These are phyloP conservation scores for Tolypocladium sp. DNA, from an alignment of 2,329 filamentous ascomycete genomes.

Conservation along the genomic window DNA sequence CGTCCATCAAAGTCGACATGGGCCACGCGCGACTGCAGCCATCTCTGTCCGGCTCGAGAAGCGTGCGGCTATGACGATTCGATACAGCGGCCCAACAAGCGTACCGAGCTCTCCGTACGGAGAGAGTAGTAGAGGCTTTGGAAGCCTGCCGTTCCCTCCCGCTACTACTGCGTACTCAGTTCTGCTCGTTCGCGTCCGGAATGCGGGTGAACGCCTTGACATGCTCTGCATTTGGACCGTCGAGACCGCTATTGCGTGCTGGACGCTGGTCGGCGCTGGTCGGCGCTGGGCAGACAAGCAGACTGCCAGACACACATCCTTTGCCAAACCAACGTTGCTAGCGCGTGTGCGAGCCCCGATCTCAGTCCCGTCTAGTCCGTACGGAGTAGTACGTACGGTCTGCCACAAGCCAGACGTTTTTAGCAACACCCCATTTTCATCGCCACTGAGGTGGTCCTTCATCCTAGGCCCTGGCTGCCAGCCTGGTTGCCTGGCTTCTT, in stretches of 20 bases:
- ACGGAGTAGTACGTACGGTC: too few relatives aligned
- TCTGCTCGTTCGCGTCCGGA: not conserved
- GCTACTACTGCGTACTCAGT: not conserved
- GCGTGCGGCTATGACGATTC: not conserved
- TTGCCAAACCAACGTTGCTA: not conserved
- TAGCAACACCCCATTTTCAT: not conserved
- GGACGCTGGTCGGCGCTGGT: not conserved
- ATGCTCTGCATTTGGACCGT: not conserved
- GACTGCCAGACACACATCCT: not conserved
- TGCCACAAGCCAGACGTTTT: not conserved
- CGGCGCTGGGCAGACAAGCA: not conserved
- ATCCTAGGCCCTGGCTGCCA: not conserved
- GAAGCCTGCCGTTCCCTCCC: too few relatives aligned
- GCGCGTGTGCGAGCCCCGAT: not conserved
- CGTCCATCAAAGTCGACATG: not conserved
- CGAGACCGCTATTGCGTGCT: not conserved
- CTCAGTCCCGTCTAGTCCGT: not conserved
- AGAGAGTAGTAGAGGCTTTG: too few relatives aligned
- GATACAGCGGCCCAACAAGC: not conserved
- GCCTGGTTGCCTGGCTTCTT: not conserved
- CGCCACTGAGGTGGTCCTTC: not conserved
- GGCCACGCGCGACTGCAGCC: not conserved
- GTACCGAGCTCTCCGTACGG: not conserved
- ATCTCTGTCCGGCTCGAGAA: not conserved
- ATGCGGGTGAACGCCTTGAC: not conserved